Conservation (phyloP, 2,329 filamentous ascomycete species). For the Helminthosporium solani region DNA sequence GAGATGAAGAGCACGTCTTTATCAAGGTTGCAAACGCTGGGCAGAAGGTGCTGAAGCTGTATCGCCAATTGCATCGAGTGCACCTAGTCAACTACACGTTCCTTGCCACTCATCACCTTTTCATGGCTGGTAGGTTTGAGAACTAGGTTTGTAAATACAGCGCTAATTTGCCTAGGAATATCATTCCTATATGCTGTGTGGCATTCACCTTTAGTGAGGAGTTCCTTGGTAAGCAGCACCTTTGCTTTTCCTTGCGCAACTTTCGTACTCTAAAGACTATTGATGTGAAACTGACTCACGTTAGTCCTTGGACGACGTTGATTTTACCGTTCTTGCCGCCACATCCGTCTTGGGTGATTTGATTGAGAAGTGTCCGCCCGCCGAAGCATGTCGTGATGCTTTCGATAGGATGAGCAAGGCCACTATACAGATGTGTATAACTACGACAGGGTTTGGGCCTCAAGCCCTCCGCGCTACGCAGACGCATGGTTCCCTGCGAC, state of each 20-base stretch:
- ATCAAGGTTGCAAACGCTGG: conserved; percentile 94
- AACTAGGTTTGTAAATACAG: conserved; percentile 10
- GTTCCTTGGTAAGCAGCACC: conserved; percentile 67
- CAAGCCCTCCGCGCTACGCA: conserved; percentile 32
- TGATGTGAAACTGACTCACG: conserved; percentile 12
- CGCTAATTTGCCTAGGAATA: conserved; percentile 55
- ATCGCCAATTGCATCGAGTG: conserved; percentile 82
- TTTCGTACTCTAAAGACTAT: conserved; percentile 5
- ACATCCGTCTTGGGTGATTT: conserved; percentile 90
- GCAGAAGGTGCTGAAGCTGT: conserved; percentile 86
- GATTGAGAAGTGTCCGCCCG: conserved; percentile 91
- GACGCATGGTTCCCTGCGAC: conserved; percentile 14
- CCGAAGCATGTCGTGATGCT: conserved; percentile 90
- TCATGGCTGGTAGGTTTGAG: conserved; percentile 75
- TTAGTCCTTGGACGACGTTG: conserved; percentile 87
- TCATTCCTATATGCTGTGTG: conserved; percentile 97
- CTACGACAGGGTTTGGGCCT: conserved; percentile 75
- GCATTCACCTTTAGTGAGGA: conserved; percentile 88
- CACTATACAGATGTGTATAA: conserved; percentile 91
- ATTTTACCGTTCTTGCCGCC: conserved; percentile 90
- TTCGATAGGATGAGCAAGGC: conserved; percentile 95
- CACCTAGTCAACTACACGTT: conserved; percentile 95
- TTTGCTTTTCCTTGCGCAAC: conserved; percentile 13
- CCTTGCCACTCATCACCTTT: conserved; percentile 90
- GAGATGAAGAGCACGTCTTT: conserved; percentile 89